Base-by-base conservation (phyloP, 495 filamentous ascomycete species). In the Aspergillus homomorphus region DNA sequence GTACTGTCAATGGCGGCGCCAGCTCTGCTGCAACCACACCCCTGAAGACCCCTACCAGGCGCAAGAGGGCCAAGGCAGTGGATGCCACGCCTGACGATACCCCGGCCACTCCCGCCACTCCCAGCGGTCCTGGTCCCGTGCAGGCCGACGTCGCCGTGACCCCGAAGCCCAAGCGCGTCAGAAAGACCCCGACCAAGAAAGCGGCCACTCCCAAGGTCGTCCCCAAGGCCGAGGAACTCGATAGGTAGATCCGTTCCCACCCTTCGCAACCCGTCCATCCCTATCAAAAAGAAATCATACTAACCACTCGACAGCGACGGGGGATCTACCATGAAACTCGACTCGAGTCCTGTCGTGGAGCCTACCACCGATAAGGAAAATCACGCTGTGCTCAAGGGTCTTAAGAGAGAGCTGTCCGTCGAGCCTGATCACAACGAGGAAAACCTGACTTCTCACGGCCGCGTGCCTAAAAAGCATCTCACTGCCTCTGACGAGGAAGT, bases 101-200 rank as follows among this genome's bases (percentile, higher is more conserved):
- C 9, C 48, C 20, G n/a, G 45, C 9, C 45, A 48, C 45, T 20
- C 20, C 45, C 18, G 45, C 9, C 45, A 48, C 45, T 20, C 20
- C 45, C 20, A 38, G 45, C 9, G n/a, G 48, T 18, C 6, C 21
- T 14, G n/a, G 48, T 18, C 6, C 21, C 10, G 23, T 1, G 24
- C 38, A 44, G 18, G 57, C 20, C 15, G 24, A 62, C 10, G 54
- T 49, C n/a, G 21, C 54, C 3, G 55, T 43, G 7, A 50, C 58
- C 19, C 58, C 59, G 6, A 66, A 62, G 43, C 26, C 59, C 1
- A 69, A 69, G 60, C 66, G 65, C 10, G 59, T 63, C 55, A 53
- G 62, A 19, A 66, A 66, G 51, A 42, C 57, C 16, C 58, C 56
- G 8, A 19, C 54, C 7, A 62, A 62, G 51, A 45, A 26, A 21